Percentiles rank a stretch among this genome's conserved stretches.
phyloP scores from a whole-genome alignment of 2,329 filamentous ascomycete genomes.

The Dothistroma pini region DNA sequence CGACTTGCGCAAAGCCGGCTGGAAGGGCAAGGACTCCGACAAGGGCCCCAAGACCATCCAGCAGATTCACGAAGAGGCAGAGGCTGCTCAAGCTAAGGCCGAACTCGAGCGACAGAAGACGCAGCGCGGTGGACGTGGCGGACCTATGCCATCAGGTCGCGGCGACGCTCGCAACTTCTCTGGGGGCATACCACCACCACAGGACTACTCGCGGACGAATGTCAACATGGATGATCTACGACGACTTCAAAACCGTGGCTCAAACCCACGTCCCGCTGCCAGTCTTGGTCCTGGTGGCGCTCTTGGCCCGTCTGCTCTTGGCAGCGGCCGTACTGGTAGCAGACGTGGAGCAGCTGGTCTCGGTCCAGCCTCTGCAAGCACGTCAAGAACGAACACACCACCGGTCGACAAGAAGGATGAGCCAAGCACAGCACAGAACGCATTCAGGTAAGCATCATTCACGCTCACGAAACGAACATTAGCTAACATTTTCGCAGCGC shows the following conservation, averaged over 20 bases:
- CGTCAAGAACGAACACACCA: slow-evolving; percentile 85
- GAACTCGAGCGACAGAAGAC: slow-evolving; percentile 55
- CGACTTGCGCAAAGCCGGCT: slow-evolving; percentile 73
- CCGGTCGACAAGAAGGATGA: slow-evolving; percentile 63
- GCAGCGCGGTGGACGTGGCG: slow-evolving; percentile 60
- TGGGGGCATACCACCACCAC: slow-evolving; percentile 60
- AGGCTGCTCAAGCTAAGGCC: slow-evolving; percentile 74
- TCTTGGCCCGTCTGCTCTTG: slow-evolving; percentile 53
- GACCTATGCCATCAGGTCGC: slow-evolving; percentile 70
- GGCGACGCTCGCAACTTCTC: slow-evolving; percentile 86
- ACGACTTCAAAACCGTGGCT: slow-evolving; percentile 68
- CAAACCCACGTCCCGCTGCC: slow-evolving; percentile 52
- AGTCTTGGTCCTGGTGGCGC: slow-evolving; percentile 75
- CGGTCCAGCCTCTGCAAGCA: slow-evolving; percentile 62
- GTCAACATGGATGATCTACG: slow-evolving; percentile 89
- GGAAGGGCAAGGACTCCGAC: slow-evolving; percentile 88
- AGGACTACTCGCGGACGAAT: slow-evolving; percentile 69
- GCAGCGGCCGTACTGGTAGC: slow-evolving; percentile 80
- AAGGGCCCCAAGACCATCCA: slow-evolving; percentile 97
- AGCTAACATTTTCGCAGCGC: slow-evolving; percentile 43
- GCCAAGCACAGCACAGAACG: slow-evolving; percentile 70
- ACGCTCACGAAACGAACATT: slow-evolving; percentile 19
- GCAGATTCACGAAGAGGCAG: slow-evolving; percentile 81
- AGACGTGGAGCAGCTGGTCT: slow-evolving; percentile 46
- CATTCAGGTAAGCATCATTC: slow-evolving; percentile 74